Conservation (phyloP, 371 early-diverging fungal genomes). For the Blakeslea trispora region DNA sequence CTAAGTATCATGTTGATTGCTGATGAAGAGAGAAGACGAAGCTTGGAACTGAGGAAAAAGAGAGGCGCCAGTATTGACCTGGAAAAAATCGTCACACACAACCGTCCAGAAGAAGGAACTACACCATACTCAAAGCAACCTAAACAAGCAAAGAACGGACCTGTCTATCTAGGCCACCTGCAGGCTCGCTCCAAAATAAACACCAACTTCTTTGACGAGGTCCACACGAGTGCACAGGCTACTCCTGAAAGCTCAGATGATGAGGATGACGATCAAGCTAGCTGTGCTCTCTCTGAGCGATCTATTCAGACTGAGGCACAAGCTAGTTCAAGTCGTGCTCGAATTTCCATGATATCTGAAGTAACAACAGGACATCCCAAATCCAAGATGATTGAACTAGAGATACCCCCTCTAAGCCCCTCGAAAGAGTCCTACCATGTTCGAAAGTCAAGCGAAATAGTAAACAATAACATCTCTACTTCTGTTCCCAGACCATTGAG, state of each 20-base stretch:
- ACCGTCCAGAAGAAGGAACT: neutral
- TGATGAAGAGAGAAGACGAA: conserved; percentile 31
- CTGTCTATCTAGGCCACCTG: conserved; percentile 26
- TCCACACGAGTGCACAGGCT: conserved; percentile 1
- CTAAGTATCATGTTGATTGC: conserved; percentile 24
- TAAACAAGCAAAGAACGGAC: conserved; percentile 14
- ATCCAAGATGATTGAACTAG: conserved; percentile 23
- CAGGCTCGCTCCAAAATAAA: conserved; percentile 10
- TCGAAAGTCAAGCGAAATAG: no score
- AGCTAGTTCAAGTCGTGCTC: conserved; percentile 18
- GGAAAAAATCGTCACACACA: neutral
- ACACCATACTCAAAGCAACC: neutral
- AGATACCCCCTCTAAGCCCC: conserved; percentile 7
- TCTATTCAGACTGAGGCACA: conserved; percentile 25
- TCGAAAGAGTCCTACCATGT: no score
- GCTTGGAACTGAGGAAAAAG: conserved; percentile 34
- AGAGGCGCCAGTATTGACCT: conserved; percentile 38
- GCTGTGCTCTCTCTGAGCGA: conserved; percentile 19
- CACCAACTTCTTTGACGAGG: neutral
- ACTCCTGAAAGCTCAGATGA: conserved; percentile 17
- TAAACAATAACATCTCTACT: neutral
- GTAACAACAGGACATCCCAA: conserved; percentile 1
- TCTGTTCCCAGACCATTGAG: conserved; percentile 8
- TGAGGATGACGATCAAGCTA: conserved; percentile 19
- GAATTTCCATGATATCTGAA: conserved; percentile 13